phyloP scores from a whole-genome alignment of 352 stramenopile genomes.

The Blastocystis sp. region DNA sequence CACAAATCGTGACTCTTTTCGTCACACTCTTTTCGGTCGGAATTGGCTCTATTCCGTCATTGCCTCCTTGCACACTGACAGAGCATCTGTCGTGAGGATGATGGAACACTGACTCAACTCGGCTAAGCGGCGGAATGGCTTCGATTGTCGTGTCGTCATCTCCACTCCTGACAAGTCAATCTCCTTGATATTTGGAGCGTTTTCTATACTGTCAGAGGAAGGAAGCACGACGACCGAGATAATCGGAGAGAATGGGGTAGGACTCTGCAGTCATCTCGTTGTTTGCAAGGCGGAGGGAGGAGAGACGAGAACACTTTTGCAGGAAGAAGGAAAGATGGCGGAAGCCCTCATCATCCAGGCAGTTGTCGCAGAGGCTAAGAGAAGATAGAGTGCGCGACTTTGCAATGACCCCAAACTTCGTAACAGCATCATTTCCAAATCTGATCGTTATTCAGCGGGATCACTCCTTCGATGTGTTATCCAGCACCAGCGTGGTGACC shows the following conservation, averaged over 20 bases:
- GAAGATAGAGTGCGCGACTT: not conserved
- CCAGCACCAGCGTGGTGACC: slow-evolving; percentile 1
- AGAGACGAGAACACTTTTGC: not conserved
- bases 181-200: not conserved
- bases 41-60: not conserved
- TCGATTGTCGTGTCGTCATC: not conserved
- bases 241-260: slow-evolving; percentile 16
- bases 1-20: not conserved
- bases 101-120: not conserved
- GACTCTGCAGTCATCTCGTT: not conserved
- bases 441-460: not conserved
- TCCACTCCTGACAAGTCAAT: slow-evolving; percentile 17
- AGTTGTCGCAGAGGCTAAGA: slow-evolving; percentile 14
- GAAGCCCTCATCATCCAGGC: slow-evolving; percentile 14
- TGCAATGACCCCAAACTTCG: not conserved
- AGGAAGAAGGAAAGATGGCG: slow-evolving; percentile 31
- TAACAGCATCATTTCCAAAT: not conserved
- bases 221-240: not conserved
- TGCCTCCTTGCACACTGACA: not conserved
- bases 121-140: slow-evolving; percentile 7
- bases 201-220: slow-evolving; percentile 6
- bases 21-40: not conserved
- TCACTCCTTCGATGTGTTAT: slow-evolving; percentile 10
- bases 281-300: not conserved
- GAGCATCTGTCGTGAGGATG: not conserved